Evolutionary conservation across 352 stramenopile species (phyloP), one percentile per base, ranked within the genome.

Genomic region (Globisporangium nodosum): DNA sequence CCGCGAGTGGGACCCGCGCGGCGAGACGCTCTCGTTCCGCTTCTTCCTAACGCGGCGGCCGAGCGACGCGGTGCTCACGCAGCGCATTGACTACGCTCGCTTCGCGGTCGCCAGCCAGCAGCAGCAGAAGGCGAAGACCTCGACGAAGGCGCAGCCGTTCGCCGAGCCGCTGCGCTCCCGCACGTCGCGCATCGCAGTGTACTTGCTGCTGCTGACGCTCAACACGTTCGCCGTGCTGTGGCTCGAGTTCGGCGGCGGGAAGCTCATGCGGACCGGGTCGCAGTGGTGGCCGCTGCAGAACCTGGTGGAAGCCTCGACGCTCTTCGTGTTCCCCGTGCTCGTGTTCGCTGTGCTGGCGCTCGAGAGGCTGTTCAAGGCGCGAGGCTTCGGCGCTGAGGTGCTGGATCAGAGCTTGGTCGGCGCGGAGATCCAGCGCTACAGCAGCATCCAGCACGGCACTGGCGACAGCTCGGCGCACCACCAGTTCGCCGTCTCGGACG

Each of bases 221-320:
- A 60, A 56, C 15, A 60, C 60, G 12, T 1, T 68, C n/a, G 8
- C 76, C 45, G 40, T 80, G 27, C 5, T 76, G 6, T 78, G 70
- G 70, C 63, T 80, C 18, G 64, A 72, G 52, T 72, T 66, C 50
- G 64, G 58, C 21, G 71, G 71, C 18, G 60, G 68, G 21, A 54
- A 64, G 33, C 27, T 81, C 33, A 70, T 79, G 60, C 57, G 64
- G 20, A 54, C 21, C 12, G 64, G 69, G 40, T 76, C 67, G 39
- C 63, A 77, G 58, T 77, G 67, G 57, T 81, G 74, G 72, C 74
- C 70, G 31, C 65, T 85, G 58, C 66, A 81, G 60, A 70, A 71
- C 31, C 70, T 81, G 12, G 64, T 81, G 30, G 74, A 78, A 51
- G 73, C 70, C 31, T 31, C 57, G 33, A 57, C 72, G 35, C 48